Evolutionary conservation across 2,329 filamentous ascomycete species (phyloP), one percentile per base, ranked within the genome.

Genomic region (Trichophyton benhamiae): DNA sequence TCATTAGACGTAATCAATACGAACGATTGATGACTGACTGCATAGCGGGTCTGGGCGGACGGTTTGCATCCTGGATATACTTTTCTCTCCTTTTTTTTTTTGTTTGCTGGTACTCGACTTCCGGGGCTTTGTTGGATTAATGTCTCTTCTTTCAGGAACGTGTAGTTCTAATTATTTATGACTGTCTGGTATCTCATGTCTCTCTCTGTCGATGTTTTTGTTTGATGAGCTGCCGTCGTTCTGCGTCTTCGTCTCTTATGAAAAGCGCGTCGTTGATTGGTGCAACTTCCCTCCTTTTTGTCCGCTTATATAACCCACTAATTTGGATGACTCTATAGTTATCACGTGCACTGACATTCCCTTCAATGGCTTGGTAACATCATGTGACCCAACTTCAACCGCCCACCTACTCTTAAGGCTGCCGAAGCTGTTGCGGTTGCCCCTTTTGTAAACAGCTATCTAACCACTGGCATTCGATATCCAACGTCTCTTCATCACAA

Each of bases 1-100:
- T 69, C 72, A 38, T 57, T 65, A 71, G 72, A 70, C 63, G 60
- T 66, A 59, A 44, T 67, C 62, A 64, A 67, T 66, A 65, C 70
- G 33, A 64, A 70, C 64, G 66, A 65, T 59, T 55, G 52, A 55
- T 36, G 52, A 55, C 52, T 55, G 71, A 65, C 71, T 74, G 72
- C 72, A 75, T 72, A 73, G 71, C 71, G 71, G 67, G 69, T 70
- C 67, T 66, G 68, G 69, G 67, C 69, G 69, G 67, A 25, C 33
- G 55, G 36, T 42, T 58, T 58, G 33, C 55, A 57, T 58, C 36
- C 36, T 42, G 33, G 33, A 58, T 25, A 58, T 42, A 38, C 33
- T 38, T 38, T 9, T 11, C 3, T 13, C 3, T 13, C 6, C 27
- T 13, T 11, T 38, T 38, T 36, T 36, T 13, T 38, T 13, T 38